Base-by-base conservation (phyloP, 192 early-diverging fungal genomes). In the Chytriomyces hyalinus region DNA sequence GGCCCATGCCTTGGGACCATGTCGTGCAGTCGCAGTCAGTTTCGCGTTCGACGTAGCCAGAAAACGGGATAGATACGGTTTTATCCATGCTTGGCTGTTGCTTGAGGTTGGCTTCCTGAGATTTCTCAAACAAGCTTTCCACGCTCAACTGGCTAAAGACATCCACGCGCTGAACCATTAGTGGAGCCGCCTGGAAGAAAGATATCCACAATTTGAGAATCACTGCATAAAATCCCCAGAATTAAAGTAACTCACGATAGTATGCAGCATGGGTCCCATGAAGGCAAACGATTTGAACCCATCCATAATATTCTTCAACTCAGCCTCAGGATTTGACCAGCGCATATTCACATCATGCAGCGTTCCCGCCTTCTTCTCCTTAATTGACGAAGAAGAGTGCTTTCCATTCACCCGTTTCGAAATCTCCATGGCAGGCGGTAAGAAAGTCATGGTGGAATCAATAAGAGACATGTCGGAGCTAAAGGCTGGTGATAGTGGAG, bases 281-380 rank as follows among this genome's bases (percentile, higher is more conserved):
- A 75, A 75, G 6, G 63, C 20, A 53, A 65, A 75, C 49, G 60
- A 28, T 28, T 75, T 75, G 73, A 75, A 75, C 13, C 62, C 63
- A 36, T 75, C 36, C 73, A 75, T 75, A 20, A 75, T 75, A 36
- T 65, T 75, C 49, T 65, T 64, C 15, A 75, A 47, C 47, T 75
- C 73, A 8, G 53, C 73, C 20, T 75, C 73, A n/a, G 73, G 73
- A 46, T 75, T 75, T 43, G 73, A 36, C 73, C 73, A 75, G 6
- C 73, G 61, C 22, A 50, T 72, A 13, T 47, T 63, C 61, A 61
- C 79, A 78, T 6, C 75, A 67, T 4, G 65, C 77, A 57, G 15
- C 3, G 53, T 20, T 4, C 53, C 53, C 53, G 13, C 20, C 13
- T n/a, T 20, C 13, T 57, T 20, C 15, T 20, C 53, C 53, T 57